A percentile compares a stretch with the other conserved stretches of the same genome.
These are phyloP conservation scores for Kwoniella heveanensis DNA, from an alignment of 768 basidiomycete genomes.

Conservation along the genomic window DNA sequence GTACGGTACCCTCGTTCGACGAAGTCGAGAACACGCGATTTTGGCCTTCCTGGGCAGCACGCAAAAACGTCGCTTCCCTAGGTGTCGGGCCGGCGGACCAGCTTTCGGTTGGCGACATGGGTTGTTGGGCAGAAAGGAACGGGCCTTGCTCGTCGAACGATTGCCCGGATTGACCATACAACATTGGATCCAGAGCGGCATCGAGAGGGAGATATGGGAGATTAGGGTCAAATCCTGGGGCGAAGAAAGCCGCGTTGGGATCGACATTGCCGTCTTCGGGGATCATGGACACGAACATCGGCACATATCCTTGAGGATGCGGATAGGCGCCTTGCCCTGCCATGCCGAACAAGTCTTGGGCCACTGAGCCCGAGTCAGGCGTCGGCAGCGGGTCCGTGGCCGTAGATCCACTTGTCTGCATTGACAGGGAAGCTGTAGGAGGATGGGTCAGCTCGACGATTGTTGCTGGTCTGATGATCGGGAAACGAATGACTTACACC, in stretches of 20 bases:
- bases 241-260: slow-evolving; percentile 9
- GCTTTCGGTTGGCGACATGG: slow-evolving; percentile 29
- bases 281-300: slow-evolving; percentile 18
- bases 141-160: slow-evolving; percentile 19
- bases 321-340: slow-evolving; percentile 1
- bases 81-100: slow-evolving; percentile 22
- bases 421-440: background rate
- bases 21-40: slow-evolving; percentile 22
- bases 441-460: background rate
- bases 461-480: background rate
- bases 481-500: background rate
- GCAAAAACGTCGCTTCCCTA: slow-evolving; percentile 24
- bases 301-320: slow-evolving; percentile 16
- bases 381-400: background rate
- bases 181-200: slow-evolving; percentile 2
- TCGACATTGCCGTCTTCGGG: slow-evolving; percentile 18
- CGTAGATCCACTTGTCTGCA: slow-evolving; percentile 1
- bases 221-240: slow-evolving; percentile 11
- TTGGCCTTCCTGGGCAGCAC: slow-evolving; percentile 6
- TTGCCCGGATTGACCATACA: background rate
- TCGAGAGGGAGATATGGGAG: slow-evolving; percentile 15
- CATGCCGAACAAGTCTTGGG: slow-evolving; percentile 8
- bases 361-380: background rate
- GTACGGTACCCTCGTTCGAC: slow-evolving; percentile 3
- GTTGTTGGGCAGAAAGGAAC: slow-evolving; percentile 27